These are phyloP conservation scores for Pseudopithomyces chartarum DNA, from an alignment of 2,329 filamentous ascomycete species.

Conservation along the genomic window DNA sequence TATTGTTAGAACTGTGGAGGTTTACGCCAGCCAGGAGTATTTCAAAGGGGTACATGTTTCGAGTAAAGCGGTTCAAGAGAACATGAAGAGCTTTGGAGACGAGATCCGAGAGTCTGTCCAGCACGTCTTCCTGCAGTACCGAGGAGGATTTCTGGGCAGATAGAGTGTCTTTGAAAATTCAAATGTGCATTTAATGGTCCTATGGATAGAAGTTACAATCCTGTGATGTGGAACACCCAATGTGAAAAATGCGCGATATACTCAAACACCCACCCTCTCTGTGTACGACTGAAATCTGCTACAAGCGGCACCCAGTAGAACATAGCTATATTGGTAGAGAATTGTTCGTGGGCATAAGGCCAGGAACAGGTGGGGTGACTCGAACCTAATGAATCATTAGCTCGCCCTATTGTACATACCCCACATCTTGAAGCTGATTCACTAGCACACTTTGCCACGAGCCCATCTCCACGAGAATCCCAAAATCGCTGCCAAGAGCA, in stretches of 20 bases:
- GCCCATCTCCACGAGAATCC: not conserved
- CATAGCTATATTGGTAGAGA: constrained; percentile 3
- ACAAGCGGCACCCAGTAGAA: too few relatives aligned
- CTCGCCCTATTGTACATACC: not conserved
- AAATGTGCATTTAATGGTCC: not conserved
- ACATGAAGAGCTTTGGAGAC: constrained; percentile 19
- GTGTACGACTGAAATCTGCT: too few relatives aligned
- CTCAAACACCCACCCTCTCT: too few relatives aligned
- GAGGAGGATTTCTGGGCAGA: constrained; percentile 19
- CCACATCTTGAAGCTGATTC: constrained; percentile 12
- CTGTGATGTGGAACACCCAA: not conserved
- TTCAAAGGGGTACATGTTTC: constrained; percentile 29
- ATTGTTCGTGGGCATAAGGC: not conserved
- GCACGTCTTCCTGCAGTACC: constrained; percentile 16
- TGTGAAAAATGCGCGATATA: too few relatives aligned
- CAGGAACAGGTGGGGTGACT: constrained; percentile 8
- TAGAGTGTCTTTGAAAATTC: constrained; percentile 1
- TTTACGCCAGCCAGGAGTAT: constrained; percentile 24
- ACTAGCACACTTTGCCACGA: constrained; percentile 10
- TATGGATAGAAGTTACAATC: not conserved
- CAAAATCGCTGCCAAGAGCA: not conserved
- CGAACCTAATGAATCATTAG: constrained; percentile 24
- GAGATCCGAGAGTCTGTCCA: constrained; percentile 14
- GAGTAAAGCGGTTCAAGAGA: constrained; percentile 23
- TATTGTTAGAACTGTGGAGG: constrained; percentile 22